Conservation (phyloP, 2,329 filamentous ascomycete species). For the Cyclaneusma minus region DNA sequence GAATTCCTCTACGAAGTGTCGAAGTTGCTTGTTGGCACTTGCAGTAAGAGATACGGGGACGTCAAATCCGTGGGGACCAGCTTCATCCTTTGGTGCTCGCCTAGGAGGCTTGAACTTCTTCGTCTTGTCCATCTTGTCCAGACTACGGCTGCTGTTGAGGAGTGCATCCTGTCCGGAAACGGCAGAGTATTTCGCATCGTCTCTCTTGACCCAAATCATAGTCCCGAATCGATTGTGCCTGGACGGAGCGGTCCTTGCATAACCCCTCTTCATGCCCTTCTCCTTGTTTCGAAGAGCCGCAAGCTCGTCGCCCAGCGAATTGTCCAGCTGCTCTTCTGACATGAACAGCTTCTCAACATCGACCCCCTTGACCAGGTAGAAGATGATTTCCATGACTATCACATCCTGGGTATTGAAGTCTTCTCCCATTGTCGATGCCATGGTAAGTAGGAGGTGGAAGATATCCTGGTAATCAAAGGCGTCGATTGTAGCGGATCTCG, state of each 20-base stretch:
- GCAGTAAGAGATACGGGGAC: constrained; percentile 53
- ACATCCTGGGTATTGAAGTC: constrained; percentile 86
- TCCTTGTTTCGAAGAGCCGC: constrained; percentile 66
- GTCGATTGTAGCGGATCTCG: constrained; percentile 74
- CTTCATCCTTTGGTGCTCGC: constrained; percentile 41
- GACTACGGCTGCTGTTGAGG: constrained; percentile 51
- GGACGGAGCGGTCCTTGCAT: constrained; percentile 65
- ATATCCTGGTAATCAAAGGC: constrained; percentile 85
- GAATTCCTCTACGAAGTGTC: constrained; percentile 80
- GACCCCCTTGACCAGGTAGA: constrained; percentile 83
- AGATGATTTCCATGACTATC: constrained; percentile 79
- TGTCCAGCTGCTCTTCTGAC: constrained; percentile 55
- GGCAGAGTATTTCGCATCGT: constrained; percentile 69
- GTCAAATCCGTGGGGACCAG: constrained; percentile 61
- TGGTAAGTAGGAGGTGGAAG: constrained; percentile 67
- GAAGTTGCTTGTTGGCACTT: constrained; percentile 60
- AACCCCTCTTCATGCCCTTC: constrained; percentile 62
- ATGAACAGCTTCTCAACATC: constrained; percentile 76
- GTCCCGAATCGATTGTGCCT: constrained; percentile 90
- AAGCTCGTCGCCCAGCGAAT: constrained; percentile 58
- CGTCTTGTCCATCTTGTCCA: constrained; percentile 77
- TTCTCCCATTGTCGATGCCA: constrained; percentile 85
- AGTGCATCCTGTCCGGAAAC: constrained; percentile 82
- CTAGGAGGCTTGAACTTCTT: constrained; percentile 84
- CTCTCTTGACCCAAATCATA: constrained; percentile 91